Evolutionary conservation across 108 stramenopile species (phyloP), one percentile per base, ranked within the genome.

Genomic region (Fragilaria radians): DNA sequence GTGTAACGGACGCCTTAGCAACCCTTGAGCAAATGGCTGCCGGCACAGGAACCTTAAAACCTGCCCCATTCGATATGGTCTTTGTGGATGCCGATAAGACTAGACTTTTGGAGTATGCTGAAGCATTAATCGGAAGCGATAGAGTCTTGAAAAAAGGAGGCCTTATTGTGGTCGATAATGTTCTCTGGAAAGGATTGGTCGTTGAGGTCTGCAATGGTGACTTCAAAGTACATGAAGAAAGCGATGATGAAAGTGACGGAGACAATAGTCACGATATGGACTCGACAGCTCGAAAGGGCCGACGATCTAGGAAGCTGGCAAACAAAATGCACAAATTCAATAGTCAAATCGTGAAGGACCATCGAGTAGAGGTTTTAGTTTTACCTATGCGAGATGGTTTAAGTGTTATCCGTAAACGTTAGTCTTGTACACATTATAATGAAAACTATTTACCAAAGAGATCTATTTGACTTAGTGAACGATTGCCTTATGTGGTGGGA

Each of bases 11-110:
- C 67, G 87, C 87, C 22, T 72, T 90, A 51, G 93, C 86, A 11
- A 77, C 76, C 3, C 47, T 94, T 4, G 88, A 88, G 58, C 84
- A 76, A 27, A 86, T 91, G 68, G 86, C 80, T 3, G 55, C 56
- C 7, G 75, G 68, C 3, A 58, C 29, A 25, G 59, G 49, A 4
- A 66, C 63, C 22, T 31, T 54, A 19, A 51, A 56, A 27, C 46
- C 62, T 3, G 70, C 85, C 28, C 79, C 88, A 11, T 92, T 92
- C 65, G 91, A 95, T 54, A 48, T 95, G 46, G 87, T 89, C 7
- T 96, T 92, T 76, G 77, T 96, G 1, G 95, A 96, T 66, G 92
- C 92, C 17, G 92, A 96, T 61, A 96, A 96, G 61, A 86, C 86
- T 5, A 62, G 89, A 18, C 61, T 88, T 24, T 74, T 84, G 46